phyloP scores from a whole-genome alignment of 2,329 filamentous ascomycete species.

The Verticillium longisporum region DNA sequence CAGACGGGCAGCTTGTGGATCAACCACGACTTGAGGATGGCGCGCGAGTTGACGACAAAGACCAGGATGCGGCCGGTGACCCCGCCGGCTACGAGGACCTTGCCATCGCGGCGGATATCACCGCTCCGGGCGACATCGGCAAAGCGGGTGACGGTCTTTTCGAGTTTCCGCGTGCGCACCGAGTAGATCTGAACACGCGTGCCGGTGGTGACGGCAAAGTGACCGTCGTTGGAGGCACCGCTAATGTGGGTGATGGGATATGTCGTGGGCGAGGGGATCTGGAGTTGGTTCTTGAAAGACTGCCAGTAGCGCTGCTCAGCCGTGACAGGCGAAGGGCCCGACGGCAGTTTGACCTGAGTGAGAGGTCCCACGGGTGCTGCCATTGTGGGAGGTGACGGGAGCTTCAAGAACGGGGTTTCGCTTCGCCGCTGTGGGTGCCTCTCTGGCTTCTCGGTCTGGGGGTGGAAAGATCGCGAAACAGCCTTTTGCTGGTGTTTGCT shows the following conservation, averaged over 20 bases:
- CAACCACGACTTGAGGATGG: constrained; percentile 91
- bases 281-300: constrained; percentile 84
- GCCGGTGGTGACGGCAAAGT: constrained; percentile 92
- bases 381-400: constrained; percentile 46
- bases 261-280: constrained; percentile 84
- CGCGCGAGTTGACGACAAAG: constrained; percentile 81
- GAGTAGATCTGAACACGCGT: constrained; percentile 92
- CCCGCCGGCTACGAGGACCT: constrained; percentile 84
- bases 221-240: constrained; percentile 53
- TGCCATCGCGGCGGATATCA: constrained; percentile 80
- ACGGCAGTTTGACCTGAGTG: constrained; percentile 73
- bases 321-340: constrained; percentile 75
- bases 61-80: constrained; percentile 90
- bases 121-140: constrained; percentile 85
- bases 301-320: constrained; percentile 96
- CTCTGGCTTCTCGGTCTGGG: neutral
- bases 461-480: neutral
- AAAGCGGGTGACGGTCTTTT: constrained; percentile 93
- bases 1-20: constrained; percentile 93
- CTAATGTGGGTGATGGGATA: constrained; percentile 89
- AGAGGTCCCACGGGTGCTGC: constrained; percentile 79
- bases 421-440: neutral
- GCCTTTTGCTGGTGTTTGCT: neutral
- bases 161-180: constrained; percentile 79
- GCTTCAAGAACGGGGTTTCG: neutral